phyloP scores from a whole-genome alignment of 495 filamentous ascomycete species.

The Penicillium pulvis region DNA sequence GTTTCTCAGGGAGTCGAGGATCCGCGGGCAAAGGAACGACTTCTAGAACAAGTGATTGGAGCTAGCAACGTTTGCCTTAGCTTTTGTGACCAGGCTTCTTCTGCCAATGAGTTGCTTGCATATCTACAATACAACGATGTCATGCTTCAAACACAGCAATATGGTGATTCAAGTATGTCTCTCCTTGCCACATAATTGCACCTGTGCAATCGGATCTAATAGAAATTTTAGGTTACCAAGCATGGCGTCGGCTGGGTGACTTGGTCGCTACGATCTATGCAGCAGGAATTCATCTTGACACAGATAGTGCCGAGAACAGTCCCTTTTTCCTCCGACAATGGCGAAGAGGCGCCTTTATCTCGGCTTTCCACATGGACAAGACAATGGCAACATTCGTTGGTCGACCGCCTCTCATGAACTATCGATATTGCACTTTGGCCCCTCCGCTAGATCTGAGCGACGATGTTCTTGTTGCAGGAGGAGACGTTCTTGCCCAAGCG shows the following conservation, averaged over 20 bases:
- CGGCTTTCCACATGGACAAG: conserved; percentile 56
- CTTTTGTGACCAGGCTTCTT: conserved; percentile 48
- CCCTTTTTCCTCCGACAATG: conserved; percentile 56
- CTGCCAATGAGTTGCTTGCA: conserved; percentile 51
- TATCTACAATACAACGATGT: conserved; percentile 47
- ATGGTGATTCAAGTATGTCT: conserved; percentile 55
- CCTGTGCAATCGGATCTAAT: not conserved
- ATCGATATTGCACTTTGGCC: conserved; percentile 56
- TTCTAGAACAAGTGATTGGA: conserved; percentile 41
- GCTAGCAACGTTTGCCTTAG: conserved; percentile 46
- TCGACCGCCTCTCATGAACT: conserved; percentile 57
- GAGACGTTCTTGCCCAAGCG: conserved; percentile 40
- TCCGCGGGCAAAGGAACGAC: conserved; percentile 27
- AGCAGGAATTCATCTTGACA: conserved; percentile 59
- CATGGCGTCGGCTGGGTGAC: conserved; percentile 57
- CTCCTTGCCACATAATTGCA: conserved; percentile 1
- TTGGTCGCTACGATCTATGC: conserved; percentile 55
- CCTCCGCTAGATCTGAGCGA: conserved; percentile 61
- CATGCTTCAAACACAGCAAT: conserved; percentile 45
- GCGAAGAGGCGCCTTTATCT: conserved; percentile 54
- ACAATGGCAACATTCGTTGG: conserved; percentile 56
- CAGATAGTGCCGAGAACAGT: conserved; percentile 39
- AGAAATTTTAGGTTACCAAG: conserved; percentile 41
- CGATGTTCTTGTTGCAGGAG: conserved; percentile 50
- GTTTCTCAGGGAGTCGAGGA: conserved; percentile 26